Evolutionary conservation across 2,329 filamentous ascomycete genomes (phyloP).

Genomic region (Pezicula neosporulosa): DNA sequence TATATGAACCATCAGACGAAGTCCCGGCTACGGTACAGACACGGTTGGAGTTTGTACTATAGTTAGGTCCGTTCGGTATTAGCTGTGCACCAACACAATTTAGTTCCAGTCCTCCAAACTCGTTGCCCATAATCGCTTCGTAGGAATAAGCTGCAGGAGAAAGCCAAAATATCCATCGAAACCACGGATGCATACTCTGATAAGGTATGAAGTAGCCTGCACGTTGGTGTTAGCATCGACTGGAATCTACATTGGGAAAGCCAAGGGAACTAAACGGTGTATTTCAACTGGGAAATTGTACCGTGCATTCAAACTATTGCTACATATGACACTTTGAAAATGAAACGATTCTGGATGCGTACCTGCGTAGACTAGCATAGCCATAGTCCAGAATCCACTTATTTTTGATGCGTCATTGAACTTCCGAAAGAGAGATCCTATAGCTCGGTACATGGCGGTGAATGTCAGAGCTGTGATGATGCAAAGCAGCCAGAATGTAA

Average conservation of each 20-base stretch:
- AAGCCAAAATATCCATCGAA: slow-evolving; percentile 60
- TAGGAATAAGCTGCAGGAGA: slow-evolving; percentile 67
- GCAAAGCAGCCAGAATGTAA: slow-evolving; percentile 66
- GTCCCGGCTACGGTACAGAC: slow-evolving; percentile 57
- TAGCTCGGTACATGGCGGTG: slow-evolving; percentile 29
- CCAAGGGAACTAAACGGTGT: no score
- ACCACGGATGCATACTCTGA: slow-evolving; percentile 58
- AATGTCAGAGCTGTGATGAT: slow-evolving; percentile 57
- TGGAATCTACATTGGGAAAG: neutral
- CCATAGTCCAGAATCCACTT: slow-evolving; percentile 25
- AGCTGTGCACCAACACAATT: slow-evolving; percentile 44
- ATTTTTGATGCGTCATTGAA: slow-evolving; percentile 44
- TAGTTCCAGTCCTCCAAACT: slow-evolving; percentile 57
- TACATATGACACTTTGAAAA: no score
- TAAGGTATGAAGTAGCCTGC: slow-evolving; percentile 59
- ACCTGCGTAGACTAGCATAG: slow-evolving; percentile 40
- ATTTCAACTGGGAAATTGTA: no score
- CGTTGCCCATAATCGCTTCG: slow-evolving; percentile 64
- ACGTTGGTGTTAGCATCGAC: slow-evolving; percentile 42
- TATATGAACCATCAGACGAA: slow-evolving; percentile 42
- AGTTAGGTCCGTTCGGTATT: slow-evolving; percentile 39
- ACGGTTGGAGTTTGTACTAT: slow-evolving; percentile 36
- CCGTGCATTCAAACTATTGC: no score
- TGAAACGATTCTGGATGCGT: no score
- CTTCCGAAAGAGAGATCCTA: slow-evolving; percentile 23